A percentile compares a stretch with the other conserved stretches of the same genome.
These are phyloP conservation scores for Cinchona pubescens DNA, from an alignment of 257 asterid genomes.

Conservation along the genomic window DNA sequence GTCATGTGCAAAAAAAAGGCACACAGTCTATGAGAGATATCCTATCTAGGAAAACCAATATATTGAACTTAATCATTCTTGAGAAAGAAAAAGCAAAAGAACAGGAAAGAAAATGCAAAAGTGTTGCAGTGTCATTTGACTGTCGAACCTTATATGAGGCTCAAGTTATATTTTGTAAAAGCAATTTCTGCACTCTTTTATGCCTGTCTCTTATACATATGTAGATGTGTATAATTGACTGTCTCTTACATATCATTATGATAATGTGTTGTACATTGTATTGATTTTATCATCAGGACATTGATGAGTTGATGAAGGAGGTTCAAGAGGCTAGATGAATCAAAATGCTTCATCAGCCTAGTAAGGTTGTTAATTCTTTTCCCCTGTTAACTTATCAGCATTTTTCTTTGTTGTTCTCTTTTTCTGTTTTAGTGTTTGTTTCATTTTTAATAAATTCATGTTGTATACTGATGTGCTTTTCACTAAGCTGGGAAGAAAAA, in stretches of 20 bases:
- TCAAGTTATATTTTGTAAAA: not conserved
- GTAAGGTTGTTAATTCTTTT: constrained; percentile 52
- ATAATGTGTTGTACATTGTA: not conserved
- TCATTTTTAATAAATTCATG: too few species aligned
- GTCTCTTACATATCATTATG: not conserved
- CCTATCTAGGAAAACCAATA: not conserved
- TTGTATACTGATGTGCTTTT: too few species aligned
- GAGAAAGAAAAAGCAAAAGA: not conserved
- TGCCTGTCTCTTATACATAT: not conserved
- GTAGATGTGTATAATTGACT: not conserved
- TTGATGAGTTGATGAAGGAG: constrained; percentile 92
- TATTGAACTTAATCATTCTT: not conserved
- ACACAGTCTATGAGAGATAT: too few species aligned
- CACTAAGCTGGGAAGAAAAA: too few species aligned
- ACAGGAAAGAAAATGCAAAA: too few species aligned
- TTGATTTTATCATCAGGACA: constrained; percentile 45
- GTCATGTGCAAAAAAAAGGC: too few species aligned
- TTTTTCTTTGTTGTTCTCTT: not conserved
- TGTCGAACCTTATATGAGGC: not conserved
- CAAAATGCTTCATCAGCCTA: constrained; percentile 94
- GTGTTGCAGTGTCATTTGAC: not conserved
- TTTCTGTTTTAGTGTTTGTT: not conserved
- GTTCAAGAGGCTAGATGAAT: constrained; percentile 93
- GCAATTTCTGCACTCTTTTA: not conserved
- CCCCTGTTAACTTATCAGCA: not conserved